A percentile compares a stretch with the other conserved stretches of the same genome.
phyloP scores from a whole-genome alignment of 306 rosid species.

The Hippophae tibetana region DNA sequence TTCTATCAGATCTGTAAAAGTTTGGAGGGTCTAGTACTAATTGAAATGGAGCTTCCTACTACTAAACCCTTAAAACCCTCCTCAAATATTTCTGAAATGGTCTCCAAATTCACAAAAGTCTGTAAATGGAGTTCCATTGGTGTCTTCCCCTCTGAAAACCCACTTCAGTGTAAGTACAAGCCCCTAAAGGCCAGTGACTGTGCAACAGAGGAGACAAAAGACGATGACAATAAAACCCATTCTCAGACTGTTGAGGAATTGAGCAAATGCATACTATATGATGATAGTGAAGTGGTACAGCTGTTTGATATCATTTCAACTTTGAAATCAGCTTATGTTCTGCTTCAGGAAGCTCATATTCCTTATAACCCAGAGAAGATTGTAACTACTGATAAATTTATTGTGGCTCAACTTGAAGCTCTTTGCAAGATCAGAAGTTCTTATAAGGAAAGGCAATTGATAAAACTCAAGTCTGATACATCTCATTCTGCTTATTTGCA shows the following conservation, averaged over 20 bases:
- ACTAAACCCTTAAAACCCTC: conserved; percentile 44
- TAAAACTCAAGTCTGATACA: conserved; percentile 20
- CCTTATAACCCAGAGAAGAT: conserved; percentile 67
- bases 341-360: conserved; percentile 75
- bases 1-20: conserved; percentile 18
- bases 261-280: conserved; percentile 15
- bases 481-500: conserved; percentile 20
- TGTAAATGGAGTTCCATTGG: conserved; percentile 74
- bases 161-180: conserved; percentile 26
- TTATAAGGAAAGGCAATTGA: conserved; percentile 30
- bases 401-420: conserved; percentile 59
- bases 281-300: conserved; percentile 28
- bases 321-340: conserved; percentile 61
- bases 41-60: conserved; percentile 39
- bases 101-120: conserved; percentile 55
- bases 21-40: conserved; percentile 20
- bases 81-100: conserved; percentile 63
- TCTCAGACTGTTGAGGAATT: conserved; percentile 32
- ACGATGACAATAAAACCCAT: conserved; percentile 30
- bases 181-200: conserved; percentile 19
- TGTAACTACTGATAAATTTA: conserved; percentile 51
- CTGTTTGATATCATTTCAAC: conserved; percentile 51
- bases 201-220: conserved; percentile 25
- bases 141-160: conserved; percentile 45
- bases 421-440: conserved; percentile 55